A percentile compares a stretch with the other conserved stretches of the same genome.
phyloP scores from a whole-genome alignment of 495 filamentous ascomycete genomes.

The Xylaria flabelliformis region DNA sequence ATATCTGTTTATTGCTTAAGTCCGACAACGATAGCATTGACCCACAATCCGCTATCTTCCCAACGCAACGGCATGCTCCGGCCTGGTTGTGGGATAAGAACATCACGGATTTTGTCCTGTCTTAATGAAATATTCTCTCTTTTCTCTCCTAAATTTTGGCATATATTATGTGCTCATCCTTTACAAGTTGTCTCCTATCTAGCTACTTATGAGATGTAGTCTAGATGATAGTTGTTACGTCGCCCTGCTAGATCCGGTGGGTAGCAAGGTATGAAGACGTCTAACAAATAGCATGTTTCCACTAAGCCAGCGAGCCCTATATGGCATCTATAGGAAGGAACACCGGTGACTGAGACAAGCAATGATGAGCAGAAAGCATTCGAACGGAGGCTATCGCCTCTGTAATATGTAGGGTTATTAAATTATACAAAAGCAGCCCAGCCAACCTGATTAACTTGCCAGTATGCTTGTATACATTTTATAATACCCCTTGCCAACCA shows the following conservation, averaged over 20 bases:
- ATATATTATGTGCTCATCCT: neutral
- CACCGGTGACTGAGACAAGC: too few species aligned
- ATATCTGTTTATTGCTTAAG: conserved; percentile 25
- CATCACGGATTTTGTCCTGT: neutral
- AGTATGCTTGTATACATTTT: conserved; percentile 13
- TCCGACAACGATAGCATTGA: conserved; percentile 11
- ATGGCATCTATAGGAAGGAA: neutral
- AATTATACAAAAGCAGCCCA: conserved; percentile 5
- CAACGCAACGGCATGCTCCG: neutral
- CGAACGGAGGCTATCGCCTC: neutral
- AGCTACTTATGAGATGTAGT: neutral
- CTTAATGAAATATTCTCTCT: neutral
- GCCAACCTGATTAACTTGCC: conserved; percentile 1
- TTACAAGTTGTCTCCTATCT: neutral
- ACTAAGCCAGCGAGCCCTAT: neutral
- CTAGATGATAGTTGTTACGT: neutral
- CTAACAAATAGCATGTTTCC: neutral
- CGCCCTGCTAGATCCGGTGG: neutral
- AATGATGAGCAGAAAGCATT: neutral
- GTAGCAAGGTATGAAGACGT: neutral
- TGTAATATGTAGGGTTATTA: neutral
- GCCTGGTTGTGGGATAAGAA: neutral
- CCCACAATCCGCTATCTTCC: neutral
- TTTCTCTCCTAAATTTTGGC: neutral
- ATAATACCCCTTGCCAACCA: neutral